A percentile compares a stretch with the other conserved stretches of the same genome.
Evolutionary conservation across 805 yeast species (phyloP).

Genomic region (Candida corydali): DNA sequence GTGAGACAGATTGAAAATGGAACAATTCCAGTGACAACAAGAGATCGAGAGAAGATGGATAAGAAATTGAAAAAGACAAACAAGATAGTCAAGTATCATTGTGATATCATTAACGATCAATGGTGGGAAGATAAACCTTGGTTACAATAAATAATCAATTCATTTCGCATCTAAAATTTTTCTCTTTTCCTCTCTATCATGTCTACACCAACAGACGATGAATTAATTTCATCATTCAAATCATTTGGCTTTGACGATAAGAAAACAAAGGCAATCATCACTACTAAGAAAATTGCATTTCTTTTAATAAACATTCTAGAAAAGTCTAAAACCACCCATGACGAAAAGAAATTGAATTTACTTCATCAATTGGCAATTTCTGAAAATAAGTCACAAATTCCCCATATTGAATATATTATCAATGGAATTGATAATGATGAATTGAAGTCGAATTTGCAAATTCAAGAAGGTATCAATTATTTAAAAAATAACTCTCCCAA

Average conservation of each 20-base stretch:
- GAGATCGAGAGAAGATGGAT: slow-evolving; percentile 49
- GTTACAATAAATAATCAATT: slow-evolving; percentile 11
- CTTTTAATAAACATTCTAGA: slow-evolving; percentile 43
- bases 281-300: slow-evolving; percentile 78
- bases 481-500: slow-evolving; percentile 26
- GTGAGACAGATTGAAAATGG: slow-evolving; percentile 44
- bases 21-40: slow-evolving; percentile 11
- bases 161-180: neutral
- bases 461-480: slow-evolving; percentile 77
- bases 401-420: slow-evolving; percentile 49
- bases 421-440: slow-evolving; percentile 61
- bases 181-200: neutral
- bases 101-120: slow-evolving; percentile 58
- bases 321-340: slow-evolving; percentile 27
- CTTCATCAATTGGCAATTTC: slow-evolving; percentile 71
- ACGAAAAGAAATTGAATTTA: slow-evolving; percentile 58
- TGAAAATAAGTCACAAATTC: slow-evolving; percentile 50
- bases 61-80: slow-evolving; percentile 48
- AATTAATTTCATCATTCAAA: slow-evolving; percentile 32
- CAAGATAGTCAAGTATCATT: slow-evolving; percentile 42
- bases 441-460: slow-evolving; percentile 65
- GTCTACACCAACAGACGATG: slow-evolving; percentile 15
- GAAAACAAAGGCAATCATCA: slow-evolving; percentile 74
- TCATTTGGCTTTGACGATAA: slow-evolving; percentile 65
- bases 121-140: slow-evolving; percentile 57